Conservation (phyloP, 2,329 filamentous ascomycete genomes). For the Fragosphaeria purpurea region DNA sequence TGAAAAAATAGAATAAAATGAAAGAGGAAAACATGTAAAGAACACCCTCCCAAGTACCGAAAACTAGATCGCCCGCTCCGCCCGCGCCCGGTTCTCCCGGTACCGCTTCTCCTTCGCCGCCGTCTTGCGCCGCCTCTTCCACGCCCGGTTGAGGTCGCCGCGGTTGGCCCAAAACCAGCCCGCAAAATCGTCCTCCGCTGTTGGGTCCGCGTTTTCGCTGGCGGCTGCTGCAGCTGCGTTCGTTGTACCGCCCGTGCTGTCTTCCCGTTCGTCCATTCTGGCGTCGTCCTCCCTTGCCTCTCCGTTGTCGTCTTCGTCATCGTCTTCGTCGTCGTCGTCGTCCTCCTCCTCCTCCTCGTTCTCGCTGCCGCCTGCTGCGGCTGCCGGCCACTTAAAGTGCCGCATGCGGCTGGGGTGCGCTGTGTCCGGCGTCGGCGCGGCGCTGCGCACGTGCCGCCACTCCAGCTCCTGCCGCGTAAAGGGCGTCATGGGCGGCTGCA, state of each 20-base stretch:
- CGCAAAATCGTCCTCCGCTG: constrained; percentile 44
- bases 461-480: constrained; percentile 72
- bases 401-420: constrained; percentile 54
- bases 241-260: constrained; percentile 2
- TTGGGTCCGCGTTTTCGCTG: not conserved
- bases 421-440: constrained; percentile 90
- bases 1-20: not conserved
- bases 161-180: constrained; percentile 60
- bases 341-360: constrained; percentile 30
- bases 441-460: constrained; percentile 66
- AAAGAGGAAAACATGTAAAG: not conserved
- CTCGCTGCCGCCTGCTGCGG: constrained; percentile 34
- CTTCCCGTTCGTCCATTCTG: constrained; percentile 10
- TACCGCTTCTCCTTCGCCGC: constrained; percentile 58
- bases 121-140: constrained; percentile 54
- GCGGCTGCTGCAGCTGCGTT: too few species aligned
- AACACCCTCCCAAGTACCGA: not conserved
- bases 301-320: constrained; percentile 11
- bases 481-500: constrained; percentile 60
- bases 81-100: constrained; percentile 47
- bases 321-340: constrained; percentile 22
- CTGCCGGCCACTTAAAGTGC: constrained; percentile 46
- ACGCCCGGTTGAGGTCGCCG: constrained; percentile 53
- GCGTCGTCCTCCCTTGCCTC: not conserved
- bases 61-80: constrained; percentile 26